Evolutionary conservation across 257 asterid genomes (phyloP), one percentile per base, ranked within the genome.

Genomic region (Solanum sparsipilum): DNA sequence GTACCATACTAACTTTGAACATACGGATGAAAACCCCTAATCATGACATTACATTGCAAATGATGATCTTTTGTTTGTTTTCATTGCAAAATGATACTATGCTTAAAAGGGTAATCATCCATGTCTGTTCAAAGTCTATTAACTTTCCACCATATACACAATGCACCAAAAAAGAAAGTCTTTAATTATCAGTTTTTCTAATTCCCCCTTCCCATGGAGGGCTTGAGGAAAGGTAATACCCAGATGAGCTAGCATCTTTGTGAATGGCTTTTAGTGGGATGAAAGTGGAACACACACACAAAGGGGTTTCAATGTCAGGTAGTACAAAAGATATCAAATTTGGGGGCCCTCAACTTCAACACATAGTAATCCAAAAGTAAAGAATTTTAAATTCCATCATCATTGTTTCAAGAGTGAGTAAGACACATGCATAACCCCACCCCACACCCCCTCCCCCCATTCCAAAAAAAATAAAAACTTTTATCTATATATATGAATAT

Each of bases 371-470:
- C 85, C 85, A 81, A 81, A 81, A 46, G 85, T 81, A 20, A 81
- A 29, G 70, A 81, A 81, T 81, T 81, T 81, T 81, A 29, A 81
- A 81, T 81, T 81, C 85, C 68, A 81, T 46, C 85, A 81, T 81
- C 85, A 81, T 81, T 46, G 41, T 46, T 81, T 46, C 38, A 15
- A 48, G 70, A 81, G 70, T 46, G 34, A 81, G 68, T 81, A 48
- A 81, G 85, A 81, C 85, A 81, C 68, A 29, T 29, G 29, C 15
- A 16, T 16, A 81, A 9, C 10, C 85, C 27, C 68, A 46, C 0
- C 6, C 84, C 15, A 31, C 39, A 21, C 5, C 20, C 8, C 7
- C 21, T 3, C 35, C 36, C 5, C 9, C 5, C 1, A 15, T 6
- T 0, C 76, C 34, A 7, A 20, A 60, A 60, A 4, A 4, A 60